phyloP scores from a whole-genome alignment of 2,329 filamentous ascomycete genomes.

The Hypomyces perniciosus region DNA sequence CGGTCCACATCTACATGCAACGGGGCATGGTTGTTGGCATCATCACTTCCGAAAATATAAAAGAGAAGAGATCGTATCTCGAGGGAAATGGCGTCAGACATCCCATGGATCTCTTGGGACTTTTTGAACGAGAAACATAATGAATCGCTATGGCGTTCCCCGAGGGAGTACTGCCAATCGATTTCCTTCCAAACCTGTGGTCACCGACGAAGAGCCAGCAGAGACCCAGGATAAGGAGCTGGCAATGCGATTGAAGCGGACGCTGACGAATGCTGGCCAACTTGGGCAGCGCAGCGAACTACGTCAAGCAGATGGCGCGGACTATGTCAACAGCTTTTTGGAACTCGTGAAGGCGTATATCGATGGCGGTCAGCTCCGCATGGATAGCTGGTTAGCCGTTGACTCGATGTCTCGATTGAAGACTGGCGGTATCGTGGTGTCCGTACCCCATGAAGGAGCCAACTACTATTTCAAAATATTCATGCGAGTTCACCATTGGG shows the following conservation, averaged over 20 bases:
- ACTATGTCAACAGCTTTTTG: slow-evolving; percentile 21
- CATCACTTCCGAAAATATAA: too few species aligned
- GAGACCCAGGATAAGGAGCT: slow-evolving; percentile 37
- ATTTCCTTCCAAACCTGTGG: slow-evolving; percentile 41
- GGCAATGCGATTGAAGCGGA: slow-evolving; percentile 34
- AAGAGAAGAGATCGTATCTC: too few species aligned
- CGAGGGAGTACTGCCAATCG: slow-evolving; percentile 22
- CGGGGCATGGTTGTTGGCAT: too few species aligned
- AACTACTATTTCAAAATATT: too few species aligned
- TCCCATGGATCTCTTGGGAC: not conserved
- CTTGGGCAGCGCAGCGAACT: slow-evolving; percentile 36
- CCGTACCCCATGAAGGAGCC: too few species aligned
- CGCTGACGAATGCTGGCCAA: slow-evolving; percentile 42
- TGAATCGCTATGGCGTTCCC: slow-evolving; percentile 19
- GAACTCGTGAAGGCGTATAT: too few species aligned
- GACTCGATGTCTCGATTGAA: too few species aligned
- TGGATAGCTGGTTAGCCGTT: too few species aligned
- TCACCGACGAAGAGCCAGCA: slow-evolving; percentile 31
- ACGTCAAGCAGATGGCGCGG: slow-evolving; percentile 17
- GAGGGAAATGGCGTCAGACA: not conserved
- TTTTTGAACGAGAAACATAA: not conserved
- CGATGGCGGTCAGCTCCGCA: too few species aligned
- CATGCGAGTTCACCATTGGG: too few species aligned
- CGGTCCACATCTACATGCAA: too few species aligned
- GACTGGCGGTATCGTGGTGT: too few species aligned